phyloP scores from a whole-genome alignment of 2,329 filamentous ascomycete genomes.

The Tolypocladium amazonense region DNA sequence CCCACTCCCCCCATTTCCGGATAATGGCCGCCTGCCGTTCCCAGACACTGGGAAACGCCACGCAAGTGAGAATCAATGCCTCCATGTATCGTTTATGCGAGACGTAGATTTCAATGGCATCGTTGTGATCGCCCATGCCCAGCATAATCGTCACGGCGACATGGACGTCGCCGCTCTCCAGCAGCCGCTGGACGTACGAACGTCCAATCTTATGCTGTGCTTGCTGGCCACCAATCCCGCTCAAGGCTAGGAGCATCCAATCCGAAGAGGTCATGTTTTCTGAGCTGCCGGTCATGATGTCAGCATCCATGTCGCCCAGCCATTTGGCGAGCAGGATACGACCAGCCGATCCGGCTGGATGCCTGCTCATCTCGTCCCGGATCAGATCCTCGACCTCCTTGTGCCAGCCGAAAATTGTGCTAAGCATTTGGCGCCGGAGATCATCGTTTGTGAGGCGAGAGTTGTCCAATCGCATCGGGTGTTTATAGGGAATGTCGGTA shows the following conservation, averaged over 20 bases:
- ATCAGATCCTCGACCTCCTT: constrained; percentile 73
- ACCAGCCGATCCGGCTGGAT: constrained; percentile 62
- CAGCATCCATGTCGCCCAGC: constrained; percentile 76
- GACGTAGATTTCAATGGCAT: constrained; percentile 93
- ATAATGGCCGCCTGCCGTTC: constrained; percentile 80
- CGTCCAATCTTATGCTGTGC: constrained; percentile 86
- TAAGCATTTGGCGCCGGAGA: constrained; percentile 81
- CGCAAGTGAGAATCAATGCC: constrained; percentile 76
- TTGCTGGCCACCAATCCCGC: constrained; percentile 64
- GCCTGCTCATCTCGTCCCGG: constrained; percentile 70
- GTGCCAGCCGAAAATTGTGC: constrained; percentile 90
- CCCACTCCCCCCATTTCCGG: constrained; percentile 89
- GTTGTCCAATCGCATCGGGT: constrained; percentile 48
- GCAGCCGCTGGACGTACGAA: constrained; percentile 78
- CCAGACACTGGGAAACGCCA: constrained; percentile 80
- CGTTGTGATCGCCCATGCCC: constrained; percentile 82
- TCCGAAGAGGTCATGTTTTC: constrained; percentile 87
- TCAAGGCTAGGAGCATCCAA: constrained; percentile 93
- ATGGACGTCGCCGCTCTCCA: constrained; percentile 85
- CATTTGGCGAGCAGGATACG: constrained; percentile 83
- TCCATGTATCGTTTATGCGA: constrained; percentile 90
- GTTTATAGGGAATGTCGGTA: constrained; percentile 72
- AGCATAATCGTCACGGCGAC: constrained; percentile 88
- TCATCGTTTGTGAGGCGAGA: constrained; percentile 62
- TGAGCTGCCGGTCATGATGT: constrained; percentile 69